Base-by-base conservation (phyloP, 2,329 filamentous ascomycete species). In the Pyricularia grisea region DNA sequence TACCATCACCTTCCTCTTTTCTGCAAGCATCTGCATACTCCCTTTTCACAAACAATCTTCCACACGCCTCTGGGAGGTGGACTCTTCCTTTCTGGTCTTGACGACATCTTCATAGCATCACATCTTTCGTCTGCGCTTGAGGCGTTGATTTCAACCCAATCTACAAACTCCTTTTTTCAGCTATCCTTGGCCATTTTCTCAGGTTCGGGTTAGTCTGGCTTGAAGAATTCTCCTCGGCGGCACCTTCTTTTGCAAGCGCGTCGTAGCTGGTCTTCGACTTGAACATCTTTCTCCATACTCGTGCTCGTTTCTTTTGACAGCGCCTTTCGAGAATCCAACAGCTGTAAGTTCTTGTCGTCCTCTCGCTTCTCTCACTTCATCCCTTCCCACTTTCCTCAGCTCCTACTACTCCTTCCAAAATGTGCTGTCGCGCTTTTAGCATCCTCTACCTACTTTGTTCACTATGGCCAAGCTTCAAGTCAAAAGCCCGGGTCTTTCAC, bases 401-500 rank as follows among this genome's bases (percentile, higher is more conserved):
- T 50, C n/a, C 42, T 50, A 5, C 42, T 50, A 17, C 42, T 50
- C 20, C 42, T 20, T 50, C 20, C 42, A 50, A n/a, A 6, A 50
- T 50, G 42, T 50, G 9, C 5, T 6, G 17, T 60, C 27, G 25
- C 66, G 11, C 36, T 23, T 27, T 12, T n/a, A 30, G 23, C 33
- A 23, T 27, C 23, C 65, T 55, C n/a, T n/a, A n/a, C n/a, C 20
- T 30, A 30, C 28, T 20, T n/a, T 65, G 27, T 65, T 31, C 63
- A 6, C 14, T 33, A n/a, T 27, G 28, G 9, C 17, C 14, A 36
- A n/a, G 4, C 30, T 65, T 9, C 30, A 9, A 65, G 63, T 69
- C 67, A 69, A 64, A 68, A 70, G 67, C 69, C 68, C 69, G 30
- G 64, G 3, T 7, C 3, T 28, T 63, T 23, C 12, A 14, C 60